Percentiles rank a stretch among this genome's conserved stretches.
These are phyloP conservation scores for Micromonas pusilla DNA, from an alignment of 139 green algal genomes.

Conservation along the genomic window DNA sequence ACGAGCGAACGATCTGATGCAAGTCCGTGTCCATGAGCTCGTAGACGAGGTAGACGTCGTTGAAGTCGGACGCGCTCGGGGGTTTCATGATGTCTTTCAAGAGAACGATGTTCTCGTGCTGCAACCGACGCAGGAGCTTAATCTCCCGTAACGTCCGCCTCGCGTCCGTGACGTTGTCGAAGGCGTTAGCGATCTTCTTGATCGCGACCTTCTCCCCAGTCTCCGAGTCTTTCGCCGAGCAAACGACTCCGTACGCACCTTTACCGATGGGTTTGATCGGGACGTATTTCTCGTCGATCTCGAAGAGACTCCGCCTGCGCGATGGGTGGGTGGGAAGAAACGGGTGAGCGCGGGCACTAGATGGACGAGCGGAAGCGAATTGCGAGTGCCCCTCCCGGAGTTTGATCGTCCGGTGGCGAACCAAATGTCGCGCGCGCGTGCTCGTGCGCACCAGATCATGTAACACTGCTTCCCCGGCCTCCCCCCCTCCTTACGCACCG, in stretches of 20 bases:
- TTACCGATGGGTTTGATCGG: slow-evolving; percentile 82
- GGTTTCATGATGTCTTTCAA: slow-evolving; percentile 66
- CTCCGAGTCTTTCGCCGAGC: slow-evolving; percentile 71
- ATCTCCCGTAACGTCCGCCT: slow-evolving; percentile 88
- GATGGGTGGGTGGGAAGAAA: neutral
- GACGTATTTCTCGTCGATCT: slow-evolving; percentile 71
- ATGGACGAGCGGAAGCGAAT: neutral
- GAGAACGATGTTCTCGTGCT: slow-evolving; percentile 79
- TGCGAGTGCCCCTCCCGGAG: no score
- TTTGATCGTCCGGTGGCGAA: neutral
- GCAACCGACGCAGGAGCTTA: slow-evolving; percentile 79
- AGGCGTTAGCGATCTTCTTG: slow-evolving; percentile 92
- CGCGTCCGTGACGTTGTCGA: slow-evolving; percentile 92
- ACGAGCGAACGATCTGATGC: slow-evolving; percentile 96
- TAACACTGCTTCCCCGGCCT: neutral
- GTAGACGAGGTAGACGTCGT: slow-evolving; percentile 97
- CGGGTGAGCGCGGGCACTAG: neutral
- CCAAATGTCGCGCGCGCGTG: neutral
- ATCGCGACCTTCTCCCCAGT: slow-evolving; percentile 70
- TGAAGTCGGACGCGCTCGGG: slow-evolving; percentile 56
- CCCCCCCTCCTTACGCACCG: neutral
- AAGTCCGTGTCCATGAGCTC: slow-evolving; percentile 99
- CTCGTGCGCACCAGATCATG: neutral
- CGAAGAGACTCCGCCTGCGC: slow-evolving; percentile 69
- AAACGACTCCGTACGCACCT: slow-evolving; percentile 95